A percentile compares a stretch with the other conserved stretches of the same genome.
phyloP scores from a whole-genome alignment of 441 rosid genomes.

The Sinapis alba region DNA sequence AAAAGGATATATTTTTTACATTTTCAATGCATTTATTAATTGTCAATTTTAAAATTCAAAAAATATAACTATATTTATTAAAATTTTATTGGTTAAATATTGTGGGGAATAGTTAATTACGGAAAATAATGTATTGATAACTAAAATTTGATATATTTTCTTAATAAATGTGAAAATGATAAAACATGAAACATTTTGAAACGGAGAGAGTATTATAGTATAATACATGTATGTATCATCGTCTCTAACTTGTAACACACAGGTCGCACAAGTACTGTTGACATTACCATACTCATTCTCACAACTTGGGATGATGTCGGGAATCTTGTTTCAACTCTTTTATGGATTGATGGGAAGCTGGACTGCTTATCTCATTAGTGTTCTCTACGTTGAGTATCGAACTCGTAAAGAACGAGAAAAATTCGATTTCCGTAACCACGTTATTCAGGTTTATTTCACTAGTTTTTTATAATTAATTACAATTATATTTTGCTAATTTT shows the following conservation, averaged over 20 bases:
- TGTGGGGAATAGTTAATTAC: no score
- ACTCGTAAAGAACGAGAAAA: conserved; percentile 79
- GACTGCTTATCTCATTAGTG: conserved; percentile 76
- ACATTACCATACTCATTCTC: conserved; percentile 82
- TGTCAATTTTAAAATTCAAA: no score
- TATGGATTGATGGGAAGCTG: conserved; percentile 82
- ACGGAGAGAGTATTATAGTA: no score
- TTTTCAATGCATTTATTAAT: no score
- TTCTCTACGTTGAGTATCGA: conserved; percentile 76
- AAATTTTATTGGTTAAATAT: no score
- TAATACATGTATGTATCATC: neutral
- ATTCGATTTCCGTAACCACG: conserved; percentile 76
- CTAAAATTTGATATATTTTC: no score
- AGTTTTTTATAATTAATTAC: neutral
- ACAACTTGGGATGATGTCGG: conserved; percentile 74
- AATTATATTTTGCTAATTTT: neutral
- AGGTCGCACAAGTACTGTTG: conserved; percentile 79
- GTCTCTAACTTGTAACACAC: conserved; percentile 2
- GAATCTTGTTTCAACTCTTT: conserved; percentile 67
- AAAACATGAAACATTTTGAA: no score
- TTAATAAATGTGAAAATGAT: no score
- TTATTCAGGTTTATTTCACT: conserved; percentile 60
- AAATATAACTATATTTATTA: no score
- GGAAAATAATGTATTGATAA: no score
- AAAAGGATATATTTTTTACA: no score